These are phyloP conservation scores for Aspergillus sp. DNA, from an alignment of 2,329 filamentous ascomycete genomes.

Conservation along the genomic window DNA sequence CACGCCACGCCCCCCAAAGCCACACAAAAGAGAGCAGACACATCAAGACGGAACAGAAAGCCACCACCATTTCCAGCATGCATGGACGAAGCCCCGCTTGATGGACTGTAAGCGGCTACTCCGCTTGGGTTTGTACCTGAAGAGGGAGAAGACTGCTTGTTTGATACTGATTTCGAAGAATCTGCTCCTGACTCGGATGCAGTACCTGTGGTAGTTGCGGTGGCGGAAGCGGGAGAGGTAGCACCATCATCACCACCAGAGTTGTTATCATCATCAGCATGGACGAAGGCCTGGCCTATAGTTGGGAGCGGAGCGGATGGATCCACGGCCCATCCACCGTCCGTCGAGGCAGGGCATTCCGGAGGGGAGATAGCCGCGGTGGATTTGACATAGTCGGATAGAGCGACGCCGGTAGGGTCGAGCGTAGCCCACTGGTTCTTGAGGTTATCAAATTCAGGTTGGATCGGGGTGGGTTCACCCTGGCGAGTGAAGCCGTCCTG, in stretches of 20 bases:
- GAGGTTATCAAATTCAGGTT: slow-evolving; percentile 77
- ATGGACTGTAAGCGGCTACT: no score
- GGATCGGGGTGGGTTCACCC: slow-evolving; percentile 71
- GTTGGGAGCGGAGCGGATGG: slow-evolving; percentile 70
- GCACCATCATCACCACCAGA: not conserved
- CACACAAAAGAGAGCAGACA: slow-evolving; percentile 9
- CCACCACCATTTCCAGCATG: not conserved
- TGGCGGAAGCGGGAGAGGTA: not conserved
- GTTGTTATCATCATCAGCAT: no score
- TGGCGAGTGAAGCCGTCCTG: slow-evolving; percentile 68
- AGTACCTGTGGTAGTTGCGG: not conserved
- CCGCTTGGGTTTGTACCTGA: no score
- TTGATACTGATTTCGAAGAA: not conserved
- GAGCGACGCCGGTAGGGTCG: slow-evolving; percentile 67
- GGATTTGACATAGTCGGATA: slow-evolving; percentile 66
- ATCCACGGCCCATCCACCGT: slow-evolving; percentile 70
- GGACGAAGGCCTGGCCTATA: slow-evolving; percentile 56
- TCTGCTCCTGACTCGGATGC: not conserved
- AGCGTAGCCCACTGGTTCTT: slow-evolving; percentile 74
- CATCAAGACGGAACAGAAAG: not conserved
- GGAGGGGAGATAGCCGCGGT: slow-evolving; percentile 62
- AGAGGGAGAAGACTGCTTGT: no score
- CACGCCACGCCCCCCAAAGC: slow-evolving; percentile 9
- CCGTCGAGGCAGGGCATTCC: slow-evolving; percentile 69
- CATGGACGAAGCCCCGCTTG: no score